Percentiles rank a stretch among this genome's conserved stretches.
These are phyloP conservation scores for Tetrapisispora pingtungensis DNA, from an alignment of 805 yeast species.

Conservation along the genomic window DNA sequence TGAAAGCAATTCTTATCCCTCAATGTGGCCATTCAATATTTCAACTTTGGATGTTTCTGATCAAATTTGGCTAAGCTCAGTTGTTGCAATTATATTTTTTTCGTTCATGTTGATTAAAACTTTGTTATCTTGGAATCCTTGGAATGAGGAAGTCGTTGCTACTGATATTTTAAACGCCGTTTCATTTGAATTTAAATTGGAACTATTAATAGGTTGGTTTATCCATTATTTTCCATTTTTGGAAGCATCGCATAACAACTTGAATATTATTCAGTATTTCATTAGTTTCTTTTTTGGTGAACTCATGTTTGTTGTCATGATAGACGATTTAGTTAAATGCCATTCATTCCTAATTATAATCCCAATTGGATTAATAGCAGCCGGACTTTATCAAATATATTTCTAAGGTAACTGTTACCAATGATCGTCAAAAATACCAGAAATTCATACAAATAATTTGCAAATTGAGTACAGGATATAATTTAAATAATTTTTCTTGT, in stretches of 20 bases:
- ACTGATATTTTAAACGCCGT: slow-evolving; percentile 1
- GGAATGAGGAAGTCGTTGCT: slow-evolving; percentile 1
- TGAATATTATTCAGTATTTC: slow-evolving; percentile 14
- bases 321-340: neutral
- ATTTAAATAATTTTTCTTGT: too few species aligned
- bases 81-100: slow-evolving; percentile 7
- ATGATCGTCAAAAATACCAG: too few species aligned
- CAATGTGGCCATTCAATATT: slow-evolving; percentile 15
- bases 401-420: too few species aligned
- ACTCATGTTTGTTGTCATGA: neutral
- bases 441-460: too few species aligned
- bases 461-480: too few species aligned
- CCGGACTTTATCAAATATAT: neutral
- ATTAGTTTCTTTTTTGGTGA: slow-evolving; percentile 18
- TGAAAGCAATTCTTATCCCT: slow-evolving; percentile 4
- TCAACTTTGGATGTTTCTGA: slow-evolving; percentile 3
- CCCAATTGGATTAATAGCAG: neutral
- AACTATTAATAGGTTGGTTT: slow-evolving; percentile 23
- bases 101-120: neutral
- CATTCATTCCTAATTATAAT: neutral
- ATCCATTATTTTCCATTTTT: slow-evolving; percentile 19
- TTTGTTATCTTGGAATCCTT: slow-evolving; percentile 14
- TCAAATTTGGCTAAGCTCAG: slow-evolving; percentile 14
- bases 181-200: slow-evolving; percentile 11
- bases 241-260: slow-evolving; percentile 12